Evolutionary conservation across 345 rosid genomes (phyloP), one percentile per base, ranked within the genome.

Genomic region (Xanthoceras sorbifolium): DNA sequence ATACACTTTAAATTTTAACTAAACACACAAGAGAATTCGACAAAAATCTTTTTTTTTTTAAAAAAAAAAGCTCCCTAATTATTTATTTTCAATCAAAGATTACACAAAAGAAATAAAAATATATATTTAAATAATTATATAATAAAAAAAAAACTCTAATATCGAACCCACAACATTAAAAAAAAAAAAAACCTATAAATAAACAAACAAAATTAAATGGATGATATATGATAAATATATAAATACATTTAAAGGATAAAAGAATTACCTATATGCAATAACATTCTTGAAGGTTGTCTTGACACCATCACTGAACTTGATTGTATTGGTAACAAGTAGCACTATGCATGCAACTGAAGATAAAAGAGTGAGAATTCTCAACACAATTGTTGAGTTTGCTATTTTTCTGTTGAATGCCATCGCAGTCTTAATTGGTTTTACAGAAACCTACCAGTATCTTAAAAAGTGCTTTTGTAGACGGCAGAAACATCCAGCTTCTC

Each of bases 221-320:
- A 10, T 42, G 46, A 42, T 42, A 42, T n/a, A 42, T 42, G 1
- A 42, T 42, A 11, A 9, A 42, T 42, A 34, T 34, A 11, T 42
- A 9, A n/a, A 2, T 46, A 17, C n/a, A 57, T 57, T 57, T 22
- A 57, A 50, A 50, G 55, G 15, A 50, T 15, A 1, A 50, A 11
- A 50, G 22, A 67, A 31, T 11, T 38, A 81, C 88, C 85, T 79
- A 76, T 82, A 81, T 0, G 84, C 15, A 9, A 26, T 6, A 48
- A 85, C 34, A 72, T 83, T 81, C 80, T 72, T 83, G 85, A 79
- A 87, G 20, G 84, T 75, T 1, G 12, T 46, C 20, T 83, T 71
- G 71, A 11, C 11, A 28, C 77, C 87, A 54, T 34, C 17, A 40
- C 42, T 66, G 34, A 55, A 36, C 46, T 48, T 55, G 77, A 65